A percentile compares a stretch with the other conserved stretches of the same genome.
phyloP scores from a whole-genome alignment of 2,329 filamentous ascomycete species.

The Xylaria sp. region DNA sequence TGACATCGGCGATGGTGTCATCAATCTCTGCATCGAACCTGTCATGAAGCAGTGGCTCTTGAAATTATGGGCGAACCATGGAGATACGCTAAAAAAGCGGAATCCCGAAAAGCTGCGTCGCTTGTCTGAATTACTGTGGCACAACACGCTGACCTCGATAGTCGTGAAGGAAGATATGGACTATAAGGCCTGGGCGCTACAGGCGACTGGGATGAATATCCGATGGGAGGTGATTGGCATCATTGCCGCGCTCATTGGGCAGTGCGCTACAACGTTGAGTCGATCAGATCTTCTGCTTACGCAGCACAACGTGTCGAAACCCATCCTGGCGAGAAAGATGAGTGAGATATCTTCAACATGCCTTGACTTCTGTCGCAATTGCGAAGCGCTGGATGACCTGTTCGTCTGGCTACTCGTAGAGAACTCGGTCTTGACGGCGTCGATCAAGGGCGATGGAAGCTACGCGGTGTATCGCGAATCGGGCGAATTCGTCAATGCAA shows the following conservation, averaged over 20 bases:
- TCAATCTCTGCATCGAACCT: conserved; percentile 44
- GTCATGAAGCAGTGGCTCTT: conserved; percentile 52
- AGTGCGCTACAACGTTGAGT: conserved; percentile 45
- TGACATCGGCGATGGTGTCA: conserved; percentile 47
- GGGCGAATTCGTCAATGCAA: conserved; percentile 47
- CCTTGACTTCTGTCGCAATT: conserved; percentile 50
- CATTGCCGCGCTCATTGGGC: conserved; percentile 48
- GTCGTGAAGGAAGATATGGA: conserved; percentile 46
- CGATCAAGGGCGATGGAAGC: conserved; percentile 47
- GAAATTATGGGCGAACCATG: conserved; percentile 46
- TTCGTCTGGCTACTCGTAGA: conserved; percentile 51
- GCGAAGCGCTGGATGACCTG: conserved; percentile 49
- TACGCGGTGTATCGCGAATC: conserved; percentile 48
- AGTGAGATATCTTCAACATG: conserved; percentile 47
- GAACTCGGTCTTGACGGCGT: conserved; percentile 40
- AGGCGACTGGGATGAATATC: conserved; percentile 48
- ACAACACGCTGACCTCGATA: conserved; percentile 49
- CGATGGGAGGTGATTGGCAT: conserved; percentile 53
- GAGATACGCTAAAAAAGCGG: conserved; percentile 46
- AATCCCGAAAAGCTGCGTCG: conserved; percentile 50
- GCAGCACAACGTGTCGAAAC: conserved; percentile 45
- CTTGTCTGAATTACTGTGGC: conserved; percentile 51
- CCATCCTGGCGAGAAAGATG: conserved; percentile 47
- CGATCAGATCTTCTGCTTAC: conserved; percentile 45
- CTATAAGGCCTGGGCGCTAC: conserved; percentile 45